Conservation (phyloP, 805 yeast genomes). For the Cyberlindnera nakhonratchasimensis region DNA sequence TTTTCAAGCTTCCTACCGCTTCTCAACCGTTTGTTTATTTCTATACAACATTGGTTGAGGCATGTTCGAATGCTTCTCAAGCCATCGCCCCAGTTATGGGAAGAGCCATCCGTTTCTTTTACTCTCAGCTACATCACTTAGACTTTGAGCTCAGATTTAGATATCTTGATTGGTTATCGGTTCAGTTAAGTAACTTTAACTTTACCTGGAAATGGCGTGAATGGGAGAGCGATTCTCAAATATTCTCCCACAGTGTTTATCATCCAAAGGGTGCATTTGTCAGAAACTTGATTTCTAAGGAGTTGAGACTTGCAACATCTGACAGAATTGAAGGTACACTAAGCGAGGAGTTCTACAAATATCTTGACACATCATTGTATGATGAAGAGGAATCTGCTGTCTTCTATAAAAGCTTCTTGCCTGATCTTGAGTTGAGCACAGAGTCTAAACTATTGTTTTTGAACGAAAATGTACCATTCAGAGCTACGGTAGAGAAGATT, state of each 20-base stretch:
- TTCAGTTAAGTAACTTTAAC: constrained; percentile 89
- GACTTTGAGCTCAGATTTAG: constrained; percentile 75
- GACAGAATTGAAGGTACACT: constrained; percentile 69
- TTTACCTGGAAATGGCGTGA: constrained; percentile 98
- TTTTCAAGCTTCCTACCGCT: constrained; percentile 69
- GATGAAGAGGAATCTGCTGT: constrained; percentile 31
- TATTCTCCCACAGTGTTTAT: constrained; percentile 41
- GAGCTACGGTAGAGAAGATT: constrained; percentile 34
- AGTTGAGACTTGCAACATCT: constrained; percentile 75
- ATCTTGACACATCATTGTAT: constrained; percentile 43
- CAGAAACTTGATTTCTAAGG: constrained; percentile 76
- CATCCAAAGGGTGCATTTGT: constrained; percentile 77
- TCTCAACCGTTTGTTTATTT: constrained; percentile 73
- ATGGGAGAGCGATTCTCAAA: constrained; percentile 67
- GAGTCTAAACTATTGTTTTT: constrained; percentile 38
- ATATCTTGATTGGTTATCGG: constrained; percentile 86
- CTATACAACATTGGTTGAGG: constrained; percentile 79
- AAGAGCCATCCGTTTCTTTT: constrained; percentile 81
- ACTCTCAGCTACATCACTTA: constrained; percentile 57
- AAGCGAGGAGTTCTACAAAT: constrained; percentile 51
- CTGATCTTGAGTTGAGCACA: constrained; percentile 18
- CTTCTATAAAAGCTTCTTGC: constrained; percentile 37
- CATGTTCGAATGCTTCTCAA: constrained; percentile 76
- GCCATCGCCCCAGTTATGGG: constrained; percentile 95
- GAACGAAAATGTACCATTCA: constrained; percentile 36